These are phyloP conservation scores for Avena sativa DNA, from an alignment of 176 grass and related monocot species.

Conservation along the genomic window DNA sequence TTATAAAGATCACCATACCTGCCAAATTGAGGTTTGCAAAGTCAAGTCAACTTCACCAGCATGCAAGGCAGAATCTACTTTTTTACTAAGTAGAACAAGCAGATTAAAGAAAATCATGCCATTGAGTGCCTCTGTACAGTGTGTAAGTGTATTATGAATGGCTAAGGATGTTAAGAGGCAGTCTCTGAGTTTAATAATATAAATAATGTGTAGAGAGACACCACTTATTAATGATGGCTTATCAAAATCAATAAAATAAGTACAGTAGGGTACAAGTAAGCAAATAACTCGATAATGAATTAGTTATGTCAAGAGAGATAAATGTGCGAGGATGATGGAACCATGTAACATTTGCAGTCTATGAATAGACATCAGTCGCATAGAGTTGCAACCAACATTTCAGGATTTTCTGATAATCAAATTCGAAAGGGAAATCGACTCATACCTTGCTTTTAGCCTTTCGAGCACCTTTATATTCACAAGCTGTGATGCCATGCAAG, in stretches of 20 bases:
- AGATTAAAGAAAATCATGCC: slow-evolving; percentile 23
- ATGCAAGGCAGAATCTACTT: not conserved
- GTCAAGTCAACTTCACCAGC: slow-evolving; percentile 31
- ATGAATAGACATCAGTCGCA: not conserved
- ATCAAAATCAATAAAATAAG: slow-evolving; percentile 34
- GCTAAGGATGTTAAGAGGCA: not conserved
- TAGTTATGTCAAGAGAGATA: not conserved
- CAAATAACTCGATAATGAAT: slow-evolving; percentile 17
- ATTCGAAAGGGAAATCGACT: not conserved
- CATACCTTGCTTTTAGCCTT: slow-evolving; percentile 89
- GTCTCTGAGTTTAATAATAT: not conserved
- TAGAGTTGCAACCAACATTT: slow-evolving; percentile 5
- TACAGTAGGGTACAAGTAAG: not conserved
- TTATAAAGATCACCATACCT: slow-evolving; percentile 94
- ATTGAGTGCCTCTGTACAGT: slow-evolving; percentile 11
- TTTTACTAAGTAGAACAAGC: not conserved
- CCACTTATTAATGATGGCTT: not conserved
- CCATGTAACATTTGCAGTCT: slow-evolving; percentile 3
- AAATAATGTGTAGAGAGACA: not conserved
- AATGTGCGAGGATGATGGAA: slow-evolving; percentile 1
- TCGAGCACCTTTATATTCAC: slow-evolving; percentile 91
- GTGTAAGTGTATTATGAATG: slow-evolving; percentile 16
- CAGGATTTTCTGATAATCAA: slow-evolving; percentile 29
- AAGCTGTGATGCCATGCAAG: slow-evolving; percentile 96
- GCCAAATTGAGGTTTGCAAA: slow-evolving; percentile 44